Evolutionary conservation across 129 eudicot genomes (phyloP).

Genomic region (Arctium minus): DNA sequence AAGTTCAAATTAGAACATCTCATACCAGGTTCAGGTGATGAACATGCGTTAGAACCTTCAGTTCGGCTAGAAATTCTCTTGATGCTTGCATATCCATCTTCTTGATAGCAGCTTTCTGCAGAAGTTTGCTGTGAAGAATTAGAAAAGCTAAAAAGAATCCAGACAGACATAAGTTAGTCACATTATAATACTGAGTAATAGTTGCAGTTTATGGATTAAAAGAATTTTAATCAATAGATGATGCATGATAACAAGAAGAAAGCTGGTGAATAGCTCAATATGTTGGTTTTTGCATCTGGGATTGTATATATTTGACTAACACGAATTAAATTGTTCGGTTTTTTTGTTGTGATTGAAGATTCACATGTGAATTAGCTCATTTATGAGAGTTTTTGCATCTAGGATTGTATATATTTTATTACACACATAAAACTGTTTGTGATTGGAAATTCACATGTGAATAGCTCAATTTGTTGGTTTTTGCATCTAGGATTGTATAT

Average conservation of each 20-base stretch:
- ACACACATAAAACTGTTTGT: not conserved
- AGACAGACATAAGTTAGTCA: not conserved
- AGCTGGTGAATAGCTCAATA: not conserved
- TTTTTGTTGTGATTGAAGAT: not conserved
- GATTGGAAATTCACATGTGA: not conserved
- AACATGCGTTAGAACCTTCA: constrained; percentile 87
- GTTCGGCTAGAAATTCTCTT: constrained; percentile 81
- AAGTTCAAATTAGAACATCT: not conserved
- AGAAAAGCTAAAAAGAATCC: not conserved
- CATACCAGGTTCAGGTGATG: constrained; percentile 98
- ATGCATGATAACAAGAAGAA: not conserved
- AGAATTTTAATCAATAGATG: not conserved
- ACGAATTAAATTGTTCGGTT: not conserved
- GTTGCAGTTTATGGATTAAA: not conserved
- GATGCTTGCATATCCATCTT: constrained; percentile 99
- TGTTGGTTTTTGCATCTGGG: constrained; percentile 8
- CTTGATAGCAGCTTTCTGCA: constrained; percentile 94
- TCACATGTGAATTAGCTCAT: not conserved
- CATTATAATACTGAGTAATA: not conserved
- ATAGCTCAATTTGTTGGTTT: not conserved
- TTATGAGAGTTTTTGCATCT: no score
- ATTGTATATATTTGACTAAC: not conserved
- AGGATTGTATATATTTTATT: no score
- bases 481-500: not conserved
- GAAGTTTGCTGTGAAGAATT: not conserved